Conservation (phyloP, 768 basidiomycete genomes). For the Nidula microcarpa region DNA sequence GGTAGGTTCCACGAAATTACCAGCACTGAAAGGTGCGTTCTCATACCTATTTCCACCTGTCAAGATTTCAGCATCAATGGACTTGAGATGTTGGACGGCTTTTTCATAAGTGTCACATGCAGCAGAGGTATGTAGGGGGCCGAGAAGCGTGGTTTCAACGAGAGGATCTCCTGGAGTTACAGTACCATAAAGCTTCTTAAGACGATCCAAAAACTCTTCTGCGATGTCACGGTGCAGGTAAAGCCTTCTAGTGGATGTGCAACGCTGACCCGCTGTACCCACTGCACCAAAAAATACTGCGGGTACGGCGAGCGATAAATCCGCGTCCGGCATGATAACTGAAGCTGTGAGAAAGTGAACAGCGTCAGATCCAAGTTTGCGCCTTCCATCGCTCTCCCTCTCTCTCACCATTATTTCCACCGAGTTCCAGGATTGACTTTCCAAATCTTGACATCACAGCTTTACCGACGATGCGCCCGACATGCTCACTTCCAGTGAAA, state of each 20-base stretch:
- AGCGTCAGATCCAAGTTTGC: slow-evolving; percentile 5
- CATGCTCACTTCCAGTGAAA: slow-evolving; percentile 91
- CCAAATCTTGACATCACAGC: slow-evolving; percentile 86
- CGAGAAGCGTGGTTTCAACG: slow-evolving; percentile 66
- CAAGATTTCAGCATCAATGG: slow-evolving; percentile 72
- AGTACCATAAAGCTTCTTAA: slow-evolving; percentile 70
- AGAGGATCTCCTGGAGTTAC: slow-evolving; percentile 87
- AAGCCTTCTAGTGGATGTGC: slow-evolving; percentile 89
- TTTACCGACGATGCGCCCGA: slow-evolving; percentile 87
- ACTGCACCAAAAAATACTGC: slow-evolving; percentile 93
- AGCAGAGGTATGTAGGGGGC: slow-evolving; percentile 75
- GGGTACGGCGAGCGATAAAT: slow-evolving; percentile 84
- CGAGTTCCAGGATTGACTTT: slow-evolving; percentile 86
- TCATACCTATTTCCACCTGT: slow-evolving; percentile 63
- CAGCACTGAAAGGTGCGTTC: slow-evolving; percentile 48
- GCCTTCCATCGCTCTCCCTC: background rate
- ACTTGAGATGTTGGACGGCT: slow-evolving; percentile 59
- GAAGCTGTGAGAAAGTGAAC: slow-evolving; percentile 52
- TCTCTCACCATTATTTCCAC: slow-evolving; percentile 87
- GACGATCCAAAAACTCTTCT: slow-evolving; percentile 66
- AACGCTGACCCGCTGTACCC: slow-evolving; percentile 72
- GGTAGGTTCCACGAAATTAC: slow-evolving; percentile 90
- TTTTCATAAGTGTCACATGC: slow-evolving; percentile 65
- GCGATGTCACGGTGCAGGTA: slow-evolving; percentile 85
- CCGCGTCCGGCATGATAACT: slow-evolving; percentile 91